Conservation (phyloP, 2,329 filamentous ascomycete genomes). For the Aspergillus sergii region DNA sequence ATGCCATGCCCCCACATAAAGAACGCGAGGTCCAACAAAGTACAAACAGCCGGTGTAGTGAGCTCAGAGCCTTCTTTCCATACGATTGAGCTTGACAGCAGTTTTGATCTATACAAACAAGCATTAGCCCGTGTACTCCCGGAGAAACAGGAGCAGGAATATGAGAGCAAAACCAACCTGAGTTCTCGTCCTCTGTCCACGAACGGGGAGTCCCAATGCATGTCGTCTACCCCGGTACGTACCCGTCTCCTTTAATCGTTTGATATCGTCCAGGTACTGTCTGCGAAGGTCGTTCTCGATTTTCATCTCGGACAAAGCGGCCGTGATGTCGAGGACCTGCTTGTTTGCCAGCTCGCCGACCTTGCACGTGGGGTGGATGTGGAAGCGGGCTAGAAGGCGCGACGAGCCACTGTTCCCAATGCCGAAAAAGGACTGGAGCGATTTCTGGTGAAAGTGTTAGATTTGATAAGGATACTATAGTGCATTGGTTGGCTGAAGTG, state of each 20-base stretch:
- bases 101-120: constrained; percentile 55
- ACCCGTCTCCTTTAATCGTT: constrained; percentile 84
- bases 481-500: constrained; percentile 15
- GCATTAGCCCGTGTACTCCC: constrained; percentile 20
- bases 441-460: constrained; percentile 32
- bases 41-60: constrained; percentile 10
- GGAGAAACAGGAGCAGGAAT: constrained; percentile 3
- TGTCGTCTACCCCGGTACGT: constrained; percentile 86
- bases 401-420: constrained; percentile 71
- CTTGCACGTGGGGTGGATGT: constrained; percentile 81
- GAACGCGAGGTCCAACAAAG: constrained; percentile 26
- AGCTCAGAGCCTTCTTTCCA: constrained; percentile 53
- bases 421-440: constrained; percentile 83
- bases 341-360: constrained; percentile 74
- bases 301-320: constrained; percentile 86
- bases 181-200: constrained; percentile 84
- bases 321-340: constrained; percentile 79
- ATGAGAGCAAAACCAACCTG: constrained; percentile 54
- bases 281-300: constrained; percentile 86
- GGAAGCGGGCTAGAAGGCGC: constrained; percentile 82
- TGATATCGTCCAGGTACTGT: constrained; percentile 81
- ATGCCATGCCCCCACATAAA: constrained; percentile 23
- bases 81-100: constrained; percentile 60
- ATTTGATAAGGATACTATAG: background rate
- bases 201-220: constrained; percentile 87